These are phyloP conservation scores for Magnaporthiopsis rhizophila DNA, from an alignment of 2,329 filamentous ascomycete species.

Conservation along the genomic window DNA sequence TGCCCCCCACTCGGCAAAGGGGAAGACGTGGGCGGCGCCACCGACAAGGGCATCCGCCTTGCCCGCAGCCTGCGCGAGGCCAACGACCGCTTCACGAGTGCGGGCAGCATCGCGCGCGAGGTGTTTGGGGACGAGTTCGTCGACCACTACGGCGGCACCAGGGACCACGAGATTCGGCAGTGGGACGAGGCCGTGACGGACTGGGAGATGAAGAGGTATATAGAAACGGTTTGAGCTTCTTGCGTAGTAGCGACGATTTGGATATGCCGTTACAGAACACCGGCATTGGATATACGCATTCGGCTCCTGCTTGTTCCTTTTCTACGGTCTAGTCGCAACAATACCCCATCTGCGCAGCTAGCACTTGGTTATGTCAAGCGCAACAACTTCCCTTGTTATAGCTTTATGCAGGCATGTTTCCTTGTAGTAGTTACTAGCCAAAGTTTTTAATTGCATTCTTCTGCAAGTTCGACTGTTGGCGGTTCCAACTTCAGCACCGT, in stretches of 20 bases:
- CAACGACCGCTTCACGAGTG: conserved; percentile 65
- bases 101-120: conserved; percentile 81
- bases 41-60: conserved; percentile 66
- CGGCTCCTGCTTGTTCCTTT: neutral
- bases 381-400: neutral
- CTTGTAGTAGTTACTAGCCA: too few relatives aligned
- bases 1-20: conserved; percentile 79
- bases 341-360: conserved; percentile 1
- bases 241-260: neutral
- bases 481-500: too few relatives aligned
- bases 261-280: neutral
- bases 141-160: conserved; percentile 86
- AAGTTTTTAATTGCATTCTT: too few relatives aligned
- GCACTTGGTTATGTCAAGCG: neutral
- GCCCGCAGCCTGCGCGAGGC: conserved; percentile 84
- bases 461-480: too few relatives aligned
- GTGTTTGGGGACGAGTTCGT: conserved; percentile 94
- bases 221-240: conserved; percentile 56
- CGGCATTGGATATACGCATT: too few relatives aligned
- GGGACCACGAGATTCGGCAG: conserved; percentile 80
- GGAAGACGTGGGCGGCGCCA: conserved; percentile 65
- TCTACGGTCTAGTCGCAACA: neutral
- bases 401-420: too few relatives aligned
- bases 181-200: conserved; percentile 98
- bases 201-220: conserved; percentile 76